Evolutionary conservation across 371 early-diverging fungal species (phyloP), one percentile per base, ranked within the genome.

Genomic region (Mortierella sp.): DNA sequence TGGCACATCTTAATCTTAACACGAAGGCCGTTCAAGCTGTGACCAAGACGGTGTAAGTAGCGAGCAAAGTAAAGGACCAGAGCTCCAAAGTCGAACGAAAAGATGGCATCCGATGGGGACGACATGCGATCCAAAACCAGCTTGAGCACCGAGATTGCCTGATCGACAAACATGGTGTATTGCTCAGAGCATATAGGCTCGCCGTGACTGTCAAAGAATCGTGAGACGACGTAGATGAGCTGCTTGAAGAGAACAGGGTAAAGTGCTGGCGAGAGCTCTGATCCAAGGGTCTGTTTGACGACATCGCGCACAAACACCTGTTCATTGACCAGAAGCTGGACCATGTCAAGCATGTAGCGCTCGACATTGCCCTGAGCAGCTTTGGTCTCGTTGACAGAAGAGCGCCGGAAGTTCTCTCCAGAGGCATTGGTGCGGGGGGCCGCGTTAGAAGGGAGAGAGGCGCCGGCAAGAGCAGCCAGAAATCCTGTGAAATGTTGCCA

Each of bases 401-500:
- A 82, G 11, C 78, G 82, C 44, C 78, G 78, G 70, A 88, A 81
- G 75, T 79, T 88, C 57, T 86, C 85, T 1, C 85, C 86, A 6
- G 81, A 50, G 1, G 81, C 54, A 28, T 78, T 80, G 4, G 81
- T 79, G 48, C 81, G 72, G 34, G 84, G 81, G 5, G 70, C 68
- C 3, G 57, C 8, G 75, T 84, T 84, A 73, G 89, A 82, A 16
- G 88, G 74, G 34, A 95, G 87, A 45, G 96, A 94, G n/a, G 93
- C 91, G 11, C 96, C 97, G 21, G 96, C 96, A 10, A 97, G 81
- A 0, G 97, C 94, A 72, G 95, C 95, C 65, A 97, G 87, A 84
- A 97, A 97, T 0, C 97, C 97, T 0, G 97, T 96, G 84, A 95
- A 95, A 89, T 96, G 95, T 78, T 93, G 91, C 95, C 96, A 94